Base-by-base conservation (phyloP, 2,329 filamentous ascomycete species). In the Phialophora macrospora region DNA sequence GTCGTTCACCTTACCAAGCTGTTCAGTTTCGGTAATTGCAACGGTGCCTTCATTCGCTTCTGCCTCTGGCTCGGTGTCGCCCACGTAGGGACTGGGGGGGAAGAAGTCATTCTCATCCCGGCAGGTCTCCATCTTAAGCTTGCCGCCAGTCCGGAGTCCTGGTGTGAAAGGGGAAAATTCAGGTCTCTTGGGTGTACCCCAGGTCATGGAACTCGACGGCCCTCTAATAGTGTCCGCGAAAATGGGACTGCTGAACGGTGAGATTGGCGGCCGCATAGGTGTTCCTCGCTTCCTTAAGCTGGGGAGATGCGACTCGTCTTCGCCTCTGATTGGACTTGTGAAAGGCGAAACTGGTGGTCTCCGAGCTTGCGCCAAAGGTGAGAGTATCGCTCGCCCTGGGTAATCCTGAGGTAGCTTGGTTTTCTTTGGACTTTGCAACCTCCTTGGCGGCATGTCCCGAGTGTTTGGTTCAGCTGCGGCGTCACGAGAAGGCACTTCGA, bases 291-390 rank as follows among this genome's bases (percentile, higher is more conserved):
- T 28, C 17, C 34, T 22, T 26, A 59, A 49, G 22, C 34, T 54
- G 3, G 30, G 12, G 1, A 46, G 30, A n/a, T 30, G 41, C 14
- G 14, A 28, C 44, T 44, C 44, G n/a, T 67, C 59, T 14, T 63
- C 54, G 41, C 49, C 24, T 56, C 59, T 55, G n/a, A 68, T 52
- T n/a, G 63, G 63, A 41, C 63, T 68, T 9, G 68, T 62, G 32
- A 70, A 66, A 4, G 68, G 68, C 14, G 68, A 68, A n/a, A 63
- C 30, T 28, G 46, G 41, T 22, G 67, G 66, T 64, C 68, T 64
- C 59, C 59, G 62, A 9, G 65, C 63, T 30, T 70, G 63, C 20
- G 62, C 65, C 26, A 70, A 48, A 7, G 68, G 68, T 22, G 68
- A 70, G 17, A 70, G 66, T 32, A 70, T 62, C 4, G 46, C 32